phyloP scores from a whole-genome alignment of 148 eudicot species.

The Silene latifolia region DNA sequence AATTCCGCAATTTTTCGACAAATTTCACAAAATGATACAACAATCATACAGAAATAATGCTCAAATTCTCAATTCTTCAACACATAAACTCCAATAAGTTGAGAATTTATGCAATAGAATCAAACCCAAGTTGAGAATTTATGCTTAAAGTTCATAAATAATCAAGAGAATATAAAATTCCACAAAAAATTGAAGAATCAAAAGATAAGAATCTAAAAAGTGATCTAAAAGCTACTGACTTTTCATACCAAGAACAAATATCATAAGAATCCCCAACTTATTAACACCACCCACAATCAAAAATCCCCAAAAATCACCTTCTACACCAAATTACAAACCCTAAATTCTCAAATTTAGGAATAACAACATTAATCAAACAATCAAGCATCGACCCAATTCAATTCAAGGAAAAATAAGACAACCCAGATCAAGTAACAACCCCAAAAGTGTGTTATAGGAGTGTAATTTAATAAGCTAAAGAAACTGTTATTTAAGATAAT shows the following conservation, averaged over 20 bases:
- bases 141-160: conserved; percentile 2
- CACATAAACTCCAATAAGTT: not conserved
- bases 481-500: not conserved
- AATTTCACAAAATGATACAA: not conserved
- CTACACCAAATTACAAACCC: conserved; percentile 17
- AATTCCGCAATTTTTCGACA: not conserved
- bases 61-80: conserved; percentile 5
- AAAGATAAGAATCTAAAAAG: conserved; percentile 23
- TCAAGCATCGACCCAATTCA: conserved; percentile 11
- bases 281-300: conserved; percentile 1
- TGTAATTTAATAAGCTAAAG: not conserved
- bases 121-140: conserved; percentile 7
- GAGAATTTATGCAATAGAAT: not conserved
- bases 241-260: not conserved
- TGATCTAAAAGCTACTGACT: conserved; percentile 17
- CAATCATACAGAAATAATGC: not conserved
- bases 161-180: not conserved
- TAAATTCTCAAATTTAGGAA: conserved; percentile 8
- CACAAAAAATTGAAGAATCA: conserved; percentile 18
- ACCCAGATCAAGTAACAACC: conserved; percentile 16
- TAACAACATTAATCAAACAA: conserved; percentile 12
- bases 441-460: not conserved
- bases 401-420: not conserved
- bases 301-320: not conserved
- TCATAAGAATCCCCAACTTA: conserved; percentile 21